phyloP scores from a whole-genome alignment of 2,329 filamentous ascomycete genomes.

The Pseudogymnoascus sp. region DNA sequence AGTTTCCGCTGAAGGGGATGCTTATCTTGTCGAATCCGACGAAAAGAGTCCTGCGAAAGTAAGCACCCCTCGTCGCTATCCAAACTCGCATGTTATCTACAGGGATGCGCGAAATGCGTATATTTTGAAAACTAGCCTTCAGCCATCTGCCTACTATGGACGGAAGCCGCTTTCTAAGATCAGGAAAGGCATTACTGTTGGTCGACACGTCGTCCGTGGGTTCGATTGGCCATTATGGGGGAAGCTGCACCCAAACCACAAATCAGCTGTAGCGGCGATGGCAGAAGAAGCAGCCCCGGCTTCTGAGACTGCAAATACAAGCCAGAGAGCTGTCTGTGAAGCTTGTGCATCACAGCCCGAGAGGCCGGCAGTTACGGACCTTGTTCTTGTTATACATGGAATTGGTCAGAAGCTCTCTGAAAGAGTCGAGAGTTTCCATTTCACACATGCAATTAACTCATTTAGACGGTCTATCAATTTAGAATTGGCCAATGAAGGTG shows the following conservation, averaged over 20 bases:
- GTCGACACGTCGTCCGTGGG: constrained; percentile 79
- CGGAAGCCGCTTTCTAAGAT: constrained; percentile 76
- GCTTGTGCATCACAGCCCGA: constrained; percentile 57
- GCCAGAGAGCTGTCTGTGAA: constrained; percentile 32
- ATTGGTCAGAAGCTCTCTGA: constrained; percentile 96
- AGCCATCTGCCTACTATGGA: constrained; percentile 77
- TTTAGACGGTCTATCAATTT: constrained; percentile 81
- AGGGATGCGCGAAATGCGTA: constrained; percentile 69
- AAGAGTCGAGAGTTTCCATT: constrained; percentile 90
- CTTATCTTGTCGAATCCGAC: constrained; percentile 19
- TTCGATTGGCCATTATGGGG: constrained; percentile 76
- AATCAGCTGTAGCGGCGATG: constrained; percentile 25
- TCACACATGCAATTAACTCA: constrained; percentile 89
- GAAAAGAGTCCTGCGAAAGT: constrained; percentile 11
- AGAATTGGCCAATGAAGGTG: constrained; percentile 64
- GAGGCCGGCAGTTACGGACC: constrained; percentile 66
- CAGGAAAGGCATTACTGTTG: constrained; percentile 66
- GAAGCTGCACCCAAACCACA: constrained; percentile 45
- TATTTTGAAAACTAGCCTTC: constrained; percentile 74
- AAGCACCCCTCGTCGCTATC: constrained; percentile 44
- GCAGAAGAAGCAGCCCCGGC: constrained; percentile 20
- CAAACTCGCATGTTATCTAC: constrained; percentile 77
- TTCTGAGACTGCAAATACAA: constrained; percentile 14
- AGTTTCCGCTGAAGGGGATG: constrained; percentile 45
- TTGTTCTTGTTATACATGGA: constrained; percentile 86